These are phyloP conservation scores for Podila minutissima DNA, from an alignment of 192 early-diverging fungal species.

Conservation along the genomic window DNA sequence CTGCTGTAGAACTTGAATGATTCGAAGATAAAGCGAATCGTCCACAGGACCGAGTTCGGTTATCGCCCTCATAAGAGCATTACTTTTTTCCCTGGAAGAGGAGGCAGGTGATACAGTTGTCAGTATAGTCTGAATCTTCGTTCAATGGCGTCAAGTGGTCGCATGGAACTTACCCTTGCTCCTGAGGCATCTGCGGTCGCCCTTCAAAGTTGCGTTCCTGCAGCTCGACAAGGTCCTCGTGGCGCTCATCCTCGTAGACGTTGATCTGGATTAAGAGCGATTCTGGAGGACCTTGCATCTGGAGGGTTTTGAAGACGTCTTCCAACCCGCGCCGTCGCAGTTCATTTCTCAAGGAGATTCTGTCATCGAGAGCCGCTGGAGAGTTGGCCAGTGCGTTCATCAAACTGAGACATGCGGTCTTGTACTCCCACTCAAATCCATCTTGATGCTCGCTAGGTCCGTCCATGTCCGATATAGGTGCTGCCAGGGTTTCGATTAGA, in stretches of 20 bases:
- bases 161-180: slow-evolving; percentile 28
- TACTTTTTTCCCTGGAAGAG: slow-evolving; percentile 6
- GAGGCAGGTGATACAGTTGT: background rate
- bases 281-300: slow-evolving; percentile 53
- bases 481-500: slow-evolving; percentile 52
- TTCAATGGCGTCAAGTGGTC: background rate
- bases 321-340: slow-evolving; percentile 60
- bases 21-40: slow-evolving; percentile 38
- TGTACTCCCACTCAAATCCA: slow-evolving; percentile 56
- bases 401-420: slow-evolving; percentile 50
- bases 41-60: slow-evolving; percentile 26
- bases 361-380: slow-evolving; percentile 50
- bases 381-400: slow-evolving; percentile 60
- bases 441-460: slow-evolving; percentile 3
- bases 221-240: slow-evolving; percentile 56
- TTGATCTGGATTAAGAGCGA: slow-evolving; percentile 54
- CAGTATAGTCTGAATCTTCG: no score
- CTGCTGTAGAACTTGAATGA: slow-evolving; percentile 46
- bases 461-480: slow-evolving; percentile 11
- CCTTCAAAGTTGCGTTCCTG: slow-evolving; percentile 48
- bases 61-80: slow-evolving; percentile 23
- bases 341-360: slow-evolving; percentile 56
- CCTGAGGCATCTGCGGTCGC: slow-evolving; percentile 15
- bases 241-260: slow-evolving; percentile 51
- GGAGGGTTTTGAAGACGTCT: slow-evolving; percentile 51